Evolutionary conservation across 371 early-diverging fungal species (phyloP), one percentile per base, ranked within the genome.

Genomic region (Rhizopus delemar): DNA sequence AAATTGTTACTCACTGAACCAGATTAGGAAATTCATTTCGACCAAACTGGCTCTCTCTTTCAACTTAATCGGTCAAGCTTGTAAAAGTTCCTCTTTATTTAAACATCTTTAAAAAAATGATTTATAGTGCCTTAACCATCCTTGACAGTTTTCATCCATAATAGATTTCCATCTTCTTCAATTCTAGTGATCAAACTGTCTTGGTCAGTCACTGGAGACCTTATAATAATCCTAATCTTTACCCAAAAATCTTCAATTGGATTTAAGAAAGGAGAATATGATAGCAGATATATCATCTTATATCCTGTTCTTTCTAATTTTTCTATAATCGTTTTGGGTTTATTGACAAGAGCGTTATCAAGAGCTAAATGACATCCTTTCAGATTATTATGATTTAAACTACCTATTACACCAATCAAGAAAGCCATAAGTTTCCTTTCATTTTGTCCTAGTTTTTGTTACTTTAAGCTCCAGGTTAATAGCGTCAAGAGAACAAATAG

Each of bases 231-330:
- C 39, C 46, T 59, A 35, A 53, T 53, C 28, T 60, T 60, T 8
- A 49, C 22, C 60, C 60, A 60, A 16, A 33, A 60, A 39, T 60
- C 60, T 53, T 60, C 60, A 16, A 60, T 54, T 9, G 60, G 60
- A 39, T 54, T 60, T 32, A 60, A 28, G 36, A 53, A 39, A 11
- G 54, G 49, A 9, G 54, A 60, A 38, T 60, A 48, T 5, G 54
- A 54, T 5, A 54, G 60, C 32, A 57, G 11, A 41, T 39, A 51
- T 41, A 57, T 22, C 15, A 51, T 32, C n/a, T 57, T 41, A 32
- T 57, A 50, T 22, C 51, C 41, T 28, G 39, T 12, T 16, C 32
- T 22, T 22, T 22, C 22, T 22, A 22, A 22, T 22, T 22, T 22
- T 2, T 22, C 22, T 22, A 22, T 22, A 28, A 4, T 35, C 38